Evolutionary conservation across 179 eudicot species (phyloP), one percentile per base, ranked within the genome.

Genomic region (Sideroxylon spinosum): DNA sequence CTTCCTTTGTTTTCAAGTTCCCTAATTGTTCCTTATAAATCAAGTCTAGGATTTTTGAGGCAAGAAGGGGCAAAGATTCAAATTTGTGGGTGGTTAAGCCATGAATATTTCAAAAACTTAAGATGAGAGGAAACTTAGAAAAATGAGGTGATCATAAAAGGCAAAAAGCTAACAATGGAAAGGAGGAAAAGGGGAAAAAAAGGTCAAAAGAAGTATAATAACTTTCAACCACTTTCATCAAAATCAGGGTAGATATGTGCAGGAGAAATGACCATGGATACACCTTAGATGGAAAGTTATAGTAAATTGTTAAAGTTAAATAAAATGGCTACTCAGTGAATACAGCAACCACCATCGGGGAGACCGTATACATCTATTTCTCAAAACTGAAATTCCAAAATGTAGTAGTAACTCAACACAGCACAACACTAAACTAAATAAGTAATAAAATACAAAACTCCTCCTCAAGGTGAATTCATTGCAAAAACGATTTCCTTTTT

Each of bases 141-240:
- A 63, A 49, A 26, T 8, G 14, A 49, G 46, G 69, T 48, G 67
- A 75, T 49, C 32, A 68, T 62, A 22, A 68, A 37, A 68, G 60
- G 79, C 22, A 26, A 68, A 80, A 65, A 68, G 57, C 22, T 17
- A 57, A 59, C 66, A 5, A 46, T 29, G 25, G 68, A 68, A 71
- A 57, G 46, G 76, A 22, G 49, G 37, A 49, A 19, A 73, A 37
- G 64, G 22, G 65, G 76, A 70, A 28, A 70, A 17, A 23, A 22
- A 26, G 13, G 82, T 75, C 78, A 80, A 75, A 76, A 75, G 50
- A 57, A 48, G 49, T 65, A 74, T 66, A 80, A 57, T 68, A 68
- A 50, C 61, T 59, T 46, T 25, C 37, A 66, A 74, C 72, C 48
- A 56, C 57, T 64, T 25, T 37, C 49, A 16, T 44, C 62, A 20